phyloP scores from a whole-genome alignment of 2,329 filamentous ascomycete genomes.

The Aspergillus spinulosporus region DNA sequence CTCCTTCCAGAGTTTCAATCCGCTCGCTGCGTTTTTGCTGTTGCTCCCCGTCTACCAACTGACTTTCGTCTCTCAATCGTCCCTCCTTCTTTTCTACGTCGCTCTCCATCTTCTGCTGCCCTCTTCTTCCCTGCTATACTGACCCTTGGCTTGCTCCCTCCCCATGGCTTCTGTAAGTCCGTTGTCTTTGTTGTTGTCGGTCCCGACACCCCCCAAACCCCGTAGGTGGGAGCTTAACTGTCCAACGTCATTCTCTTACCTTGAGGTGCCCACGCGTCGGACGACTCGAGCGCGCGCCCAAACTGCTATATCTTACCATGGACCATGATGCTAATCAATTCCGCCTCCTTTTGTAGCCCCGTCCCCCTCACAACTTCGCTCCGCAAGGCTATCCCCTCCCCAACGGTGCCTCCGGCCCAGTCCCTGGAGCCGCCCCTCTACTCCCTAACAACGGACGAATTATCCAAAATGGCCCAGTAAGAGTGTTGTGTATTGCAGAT shows the following conservation, averaged over 20 bases:
- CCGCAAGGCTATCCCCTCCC: conserved; percentile 47
- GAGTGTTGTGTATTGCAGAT: conserved; percentile 53
- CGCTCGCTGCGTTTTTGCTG: conserved; percentile 19
- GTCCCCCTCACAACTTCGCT: conserved; percentile 45
- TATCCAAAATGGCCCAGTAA: conserved; percentile 49
- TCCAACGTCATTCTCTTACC: conserved; percentile 20
- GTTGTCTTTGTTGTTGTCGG: conserved; percentile 25
- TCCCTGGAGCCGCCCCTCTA: conserved; percentile 49
- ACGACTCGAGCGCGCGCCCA: conserved; percentile 11
- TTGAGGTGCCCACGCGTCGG: conserved; percentile 16
- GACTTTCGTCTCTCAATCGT: conserved; percentile 20
- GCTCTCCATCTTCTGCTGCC: conserved; percentile 6
- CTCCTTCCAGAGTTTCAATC: conserved; percentile 9
- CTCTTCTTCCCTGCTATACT: conserved; percentile 11
- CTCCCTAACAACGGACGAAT: conserved; percentile 53
- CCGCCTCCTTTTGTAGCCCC: conserved; percentile 36
- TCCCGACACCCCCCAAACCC: conserved; percentile 8
- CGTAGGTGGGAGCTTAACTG: conserved; percentile 20
- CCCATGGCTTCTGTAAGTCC: conserved; percentile 51
- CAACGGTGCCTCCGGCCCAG: conserved; percentile 48
- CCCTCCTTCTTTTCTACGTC: conserved; percentile 19
- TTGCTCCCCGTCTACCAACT: conserved; percentile 20
- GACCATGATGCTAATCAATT: conserved; percentile 24
- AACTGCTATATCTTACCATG: not conserved
- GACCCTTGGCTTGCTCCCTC: conserved; percentile 22